A percentile compares a stretch with the other conserved stretches of the same genome.
Evolutionary conservation across 202 grass and related monocot genomes (phyloP).

Genomic region (Digitaria exilis): DNA sequence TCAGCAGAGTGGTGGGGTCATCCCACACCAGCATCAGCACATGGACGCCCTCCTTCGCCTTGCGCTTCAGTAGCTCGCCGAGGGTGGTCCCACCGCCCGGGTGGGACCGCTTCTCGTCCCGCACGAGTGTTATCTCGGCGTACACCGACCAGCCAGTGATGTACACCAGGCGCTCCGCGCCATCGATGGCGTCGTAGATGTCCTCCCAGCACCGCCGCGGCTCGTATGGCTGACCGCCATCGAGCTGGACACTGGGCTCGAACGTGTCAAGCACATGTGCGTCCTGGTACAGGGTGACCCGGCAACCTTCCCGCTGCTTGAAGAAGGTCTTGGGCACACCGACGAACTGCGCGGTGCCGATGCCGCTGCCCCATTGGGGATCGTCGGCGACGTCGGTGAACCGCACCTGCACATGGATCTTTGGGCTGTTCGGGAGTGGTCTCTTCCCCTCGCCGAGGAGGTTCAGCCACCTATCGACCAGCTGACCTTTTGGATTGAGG

Average conservation of each 20-base stretch:
- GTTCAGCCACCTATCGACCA: constrained; percentile 16
- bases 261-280: constrained; percentile 48
- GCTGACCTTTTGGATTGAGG: background rate
- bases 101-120: constrained; percentile 36
- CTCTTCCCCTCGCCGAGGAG: background rate
- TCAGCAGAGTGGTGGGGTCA: background rate
- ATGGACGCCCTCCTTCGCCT: constrained; percentile 57
- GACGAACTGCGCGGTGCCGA: constrained; percentile 35
- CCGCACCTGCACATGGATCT: background rate
- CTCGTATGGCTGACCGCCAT: constrained; percentile 41
- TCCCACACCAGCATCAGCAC: constrained; percentile 35
- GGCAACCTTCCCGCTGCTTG: constrained; percentile 54
- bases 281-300: constrained; percentile 64
- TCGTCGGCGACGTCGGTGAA: background rate
- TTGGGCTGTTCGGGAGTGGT: background rate
- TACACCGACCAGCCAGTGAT: background rate
- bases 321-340: constrained; percentile 67
- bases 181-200: constrained; percentile 54
- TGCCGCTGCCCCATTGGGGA: background rate
- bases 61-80: constrained; percentile 64
- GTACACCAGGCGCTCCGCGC: constrained; percentile 53
- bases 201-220: constrained; percentile 59
- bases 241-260: constrained; percentile 48
- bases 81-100: constrained; percentile 48
- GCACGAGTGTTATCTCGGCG: background rate